phyloP scores from a whole-genome alignment of 2,329 filamentous ascomycete genomes.

The Scedosporium minutisporum region DNA sequence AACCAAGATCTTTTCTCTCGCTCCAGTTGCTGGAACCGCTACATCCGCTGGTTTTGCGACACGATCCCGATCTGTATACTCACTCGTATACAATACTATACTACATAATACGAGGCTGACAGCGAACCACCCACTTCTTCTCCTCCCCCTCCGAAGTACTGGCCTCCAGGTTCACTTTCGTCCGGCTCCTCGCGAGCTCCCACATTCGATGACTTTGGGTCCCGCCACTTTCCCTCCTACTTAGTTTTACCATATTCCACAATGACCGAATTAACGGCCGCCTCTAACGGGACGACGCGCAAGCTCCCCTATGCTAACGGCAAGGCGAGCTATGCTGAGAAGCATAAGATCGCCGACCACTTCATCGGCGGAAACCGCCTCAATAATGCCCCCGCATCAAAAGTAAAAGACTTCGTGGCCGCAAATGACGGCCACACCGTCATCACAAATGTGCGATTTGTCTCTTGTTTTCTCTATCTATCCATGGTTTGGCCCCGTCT shows the following conservation, averaged over 20 bases:
- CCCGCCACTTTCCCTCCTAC: constrained; percentile 11
- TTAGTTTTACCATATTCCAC: constrained; percentile 16
- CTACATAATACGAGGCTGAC: not conserved
- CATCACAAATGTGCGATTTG: constrained; percentile 77
- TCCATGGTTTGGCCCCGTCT: not conserved
- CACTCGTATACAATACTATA: not conserved
- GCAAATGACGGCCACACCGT: constrained; percentile 89
- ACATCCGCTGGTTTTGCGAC: not conserved
- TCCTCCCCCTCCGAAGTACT: constrained; percentile 15
- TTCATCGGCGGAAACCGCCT: constrained; percentile 94
- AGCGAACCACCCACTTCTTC: constrained; percentile 17
- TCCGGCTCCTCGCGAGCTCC: constrained; percentile 8
- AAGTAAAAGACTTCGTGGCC: constrained; percentile 93
- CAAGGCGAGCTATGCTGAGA: constrained; percentile 63
- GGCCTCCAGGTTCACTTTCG: not conserved
- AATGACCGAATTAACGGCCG: constrained; percentile 40
- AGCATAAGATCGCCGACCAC: constrained; percentile 76
- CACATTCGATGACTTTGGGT: constrained; percentile 9
- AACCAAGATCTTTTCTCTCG: too few relatives aligned
- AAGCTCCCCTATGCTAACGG: constrained; percentile 45
- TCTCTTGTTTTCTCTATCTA: not conserved
- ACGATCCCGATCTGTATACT: too few relatives aligned
- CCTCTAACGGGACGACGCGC: constrained; percentile 32
- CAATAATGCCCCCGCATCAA: constrained; percentile 68
- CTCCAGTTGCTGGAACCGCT: not conserved